Percentiles rank a stretch among this genome's conserved stretches.
phyloP scores from a whole-genome alignment of 371 early-diverging fungal genomes.

The Saksenaea vasiformis region DNA sequence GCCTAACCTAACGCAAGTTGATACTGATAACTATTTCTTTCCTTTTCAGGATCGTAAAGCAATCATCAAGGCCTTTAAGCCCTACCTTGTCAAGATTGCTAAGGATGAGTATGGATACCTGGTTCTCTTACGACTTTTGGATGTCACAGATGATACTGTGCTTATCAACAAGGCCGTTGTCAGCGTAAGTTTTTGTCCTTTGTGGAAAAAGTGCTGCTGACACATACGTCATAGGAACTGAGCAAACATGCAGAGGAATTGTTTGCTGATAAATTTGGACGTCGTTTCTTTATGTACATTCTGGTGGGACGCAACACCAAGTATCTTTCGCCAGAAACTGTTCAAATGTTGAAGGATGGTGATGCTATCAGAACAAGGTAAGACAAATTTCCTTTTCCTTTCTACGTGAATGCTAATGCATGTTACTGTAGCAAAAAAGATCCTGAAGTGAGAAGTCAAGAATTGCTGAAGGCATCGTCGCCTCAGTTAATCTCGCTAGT shows the following conservation, averaged over 20 bases:
- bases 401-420: neutral
- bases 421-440: slow-evolving; percentile 68
- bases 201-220: neutral
- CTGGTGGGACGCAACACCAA: slow-evolving; percentile 73
- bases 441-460: slow-evolving; percentile 59
- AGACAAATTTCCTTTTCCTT: neutral
- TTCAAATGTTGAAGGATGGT: slow-evolving; percentile 60
- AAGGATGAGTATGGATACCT: slow-evolving; percentile 90
- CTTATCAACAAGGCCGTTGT: slow-evolving; percentile 77
- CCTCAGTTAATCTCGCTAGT: slow-evolving; percentile 64
- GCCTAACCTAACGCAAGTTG: neutral
- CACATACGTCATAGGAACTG: slow-evolving; percentile 32
- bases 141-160: slow-evolving; percentile 95
- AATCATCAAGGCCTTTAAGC: slow-evolving; percentile 86
- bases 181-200: slow-evolving; percentile 37
- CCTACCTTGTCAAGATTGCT: slow-evolving; percentile 79
- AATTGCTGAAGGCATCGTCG: slow-evolving; percentile 63
- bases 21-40: neutral
- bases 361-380: slow-evolving; percentile 66
- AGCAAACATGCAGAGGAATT: slow-evolving; percentile 60
- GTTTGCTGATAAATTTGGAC: slow-evolving; percentile 71
- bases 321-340: slow-evolving; percentile 68
- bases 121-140: slow-evolving; percentile 82
- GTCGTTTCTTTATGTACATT: slow-evolving; percentile 74
- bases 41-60: slow-evolving; percentile 83